A percentile compares a stretch with the other conserved stretches of the same genome.
Conservation (phyloP, 257 asterid genomes). For the Jaltomata sinuosa region DNA sequence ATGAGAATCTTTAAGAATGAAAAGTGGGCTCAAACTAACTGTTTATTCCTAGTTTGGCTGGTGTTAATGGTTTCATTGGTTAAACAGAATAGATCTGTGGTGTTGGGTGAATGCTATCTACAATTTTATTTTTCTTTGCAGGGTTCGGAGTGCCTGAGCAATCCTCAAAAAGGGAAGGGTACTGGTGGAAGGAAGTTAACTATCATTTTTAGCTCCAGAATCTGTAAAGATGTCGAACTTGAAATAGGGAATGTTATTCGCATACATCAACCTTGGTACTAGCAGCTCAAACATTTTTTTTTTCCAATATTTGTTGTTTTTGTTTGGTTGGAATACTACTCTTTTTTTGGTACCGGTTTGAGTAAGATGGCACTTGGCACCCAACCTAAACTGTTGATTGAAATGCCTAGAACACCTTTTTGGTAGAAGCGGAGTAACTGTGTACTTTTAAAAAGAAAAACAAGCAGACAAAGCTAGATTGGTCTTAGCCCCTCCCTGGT, state of each 20-base stretch:
- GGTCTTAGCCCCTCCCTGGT: not conserved
- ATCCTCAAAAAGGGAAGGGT: slow-evolving; percentile 16
- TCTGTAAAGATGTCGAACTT: slow-evolving; percentile 53
- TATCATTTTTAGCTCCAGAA: slow-evolving; percentile 63
- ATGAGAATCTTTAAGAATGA: not conserved
- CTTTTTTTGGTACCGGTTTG: not conserved
- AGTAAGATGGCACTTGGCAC: not conserved
- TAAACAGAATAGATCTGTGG: not conserved
- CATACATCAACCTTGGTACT: slow-evolving; percentile 76
- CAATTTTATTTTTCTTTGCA: slow-evolving; percentile 22
- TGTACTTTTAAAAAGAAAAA: not conserved
- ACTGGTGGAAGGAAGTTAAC: slow-evolving; percentile 30
- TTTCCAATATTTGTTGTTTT: not conserved
- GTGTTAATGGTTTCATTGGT: not conserved
- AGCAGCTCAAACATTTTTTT: not conserved
- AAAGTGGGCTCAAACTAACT: not conserved
- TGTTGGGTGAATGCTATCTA: not conserved
- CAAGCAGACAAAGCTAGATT: not conserved
- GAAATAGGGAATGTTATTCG: slow-evolving; percentile 60
- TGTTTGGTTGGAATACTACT: not conserved
- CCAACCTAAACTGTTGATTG: not conserved
- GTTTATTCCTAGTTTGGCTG: not conserved
- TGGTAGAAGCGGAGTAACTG: not conserved
- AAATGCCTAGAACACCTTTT: not conserved
- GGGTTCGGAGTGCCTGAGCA: slow-evolving; percentile 27